phyloP scores from a whole-genome alignment of 1,139 yeast genomes.

The Yamadazyma mexicana region DNA sequence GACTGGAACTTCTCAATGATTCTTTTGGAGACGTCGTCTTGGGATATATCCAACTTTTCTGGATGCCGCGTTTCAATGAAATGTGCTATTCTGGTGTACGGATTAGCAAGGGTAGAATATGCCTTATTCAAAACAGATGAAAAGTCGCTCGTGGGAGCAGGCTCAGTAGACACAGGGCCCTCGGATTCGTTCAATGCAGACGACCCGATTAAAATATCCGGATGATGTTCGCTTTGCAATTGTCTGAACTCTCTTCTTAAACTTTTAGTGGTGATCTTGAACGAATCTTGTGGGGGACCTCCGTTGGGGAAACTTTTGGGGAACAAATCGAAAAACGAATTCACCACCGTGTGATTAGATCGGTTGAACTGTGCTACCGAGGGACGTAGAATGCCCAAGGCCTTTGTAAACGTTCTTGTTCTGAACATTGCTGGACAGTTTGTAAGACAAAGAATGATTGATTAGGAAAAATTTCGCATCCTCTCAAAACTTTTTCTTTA shows the following conservation, averaged over 20 bases:
- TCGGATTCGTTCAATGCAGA: conserved; percentile 16
- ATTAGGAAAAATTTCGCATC: background rate
- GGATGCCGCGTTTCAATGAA: conserved; percentile 38
- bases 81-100: conserved; percentile 59
- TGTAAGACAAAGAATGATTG: too few species aligned
- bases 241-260: conserved; percentile 73
- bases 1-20: conserved; percentile 36
- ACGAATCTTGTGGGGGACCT: conserved; percentile 65
- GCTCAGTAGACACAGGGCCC: conserved; percentile 14
- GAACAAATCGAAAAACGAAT: conserved; percentile 58
- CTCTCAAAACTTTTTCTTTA: too few species aligned
- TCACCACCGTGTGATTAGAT: conserved; percentile 9
- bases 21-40: conserved; percentile 39
- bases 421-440: conserved; percentile 1
- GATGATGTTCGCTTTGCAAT: conserved; percentile 77
- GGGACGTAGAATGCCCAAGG: background rate
- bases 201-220: conserved; percentile 57
- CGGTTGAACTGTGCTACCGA: too few species aligned
- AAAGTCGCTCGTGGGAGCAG: conserved; percentile 26
- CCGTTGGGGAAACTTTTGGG: conserved; percentile 73
- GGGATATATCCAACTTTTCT: conserved; percentile 38
- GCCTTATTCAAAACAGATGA: conserved; percentile 72
- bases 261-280: conserved; percentile 51
- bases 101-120: conserved; percentile 66
- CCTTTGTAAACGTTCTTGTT: background rate